These are phyloP conservation scores for Candida sanyiensis DNA, from an alignment of 805 yeast species.

Conservation along the genomic window DNA sequence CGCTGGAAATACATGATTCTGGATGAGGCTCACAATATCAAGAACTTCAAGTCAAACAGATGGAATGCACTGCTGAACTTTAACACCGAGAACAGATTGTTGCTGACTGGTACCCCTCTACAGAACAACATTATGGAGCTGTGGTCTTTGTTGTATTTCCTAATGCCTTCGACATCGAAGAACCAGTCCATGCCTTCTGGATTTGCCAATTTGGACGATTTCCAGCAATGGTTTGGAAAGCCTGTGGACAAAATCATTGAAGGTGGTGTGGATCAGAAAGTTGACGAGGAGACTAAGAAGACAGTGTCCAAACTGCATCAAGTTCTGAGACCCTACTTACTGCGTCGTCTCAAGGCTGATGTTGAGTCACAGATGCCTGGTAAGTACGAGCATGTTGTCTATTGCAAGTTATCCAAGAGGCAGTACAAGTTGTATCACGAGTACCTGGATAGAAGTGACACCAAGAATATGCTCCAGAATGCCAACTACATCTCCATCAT, in stretches of 20 bases:
- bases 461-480: slow-evolving; percentile 86
- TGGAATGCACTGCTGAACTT: slow-evolving; percentile 96
- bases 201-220: slow-evolving; percentile 91
- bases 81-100: slow-evolving; percentile 80
- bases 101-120: slow-evolving; percentile 94
- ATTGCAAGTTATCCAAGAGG: slow-evolving; percentile 86
- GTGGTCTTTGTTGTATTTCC: slow-evolving; percentile 90
- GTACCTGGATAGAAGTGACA: slow-evolving; percentile 94
- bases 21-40: slow-evolving; percentile 98
- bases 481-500: slow-evolving; percentile 94
- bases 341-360: slow-evolving; percentile 89
- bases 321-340: slow-evolving; percentile 84
- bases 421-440: slow-evolving; percentile 92
- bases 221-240: slow-evolving; percentile 97
- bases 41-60: slow-evolving; percentile 90
- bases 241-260: slow-evolving; percentile 93
- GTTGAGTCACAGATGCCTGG: slow-evolving; percentile 99
- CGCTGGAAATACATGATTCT: slow-evolving; percentile 95
- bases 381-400: slow-evolving; percentile 90
- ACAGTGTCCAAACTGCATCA: slow-evolving; percentile 89
- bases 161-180: slow-evolving; percentile 86
- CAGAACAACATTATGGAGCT: slow-evolving; percentile 93
- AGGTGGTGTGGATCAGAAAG: slow-evolving; percentile 46
- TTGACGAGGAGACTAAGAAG: slow-evolving; percentile 71
- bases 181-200: slow-evolving; percentile 77